These are phyloP conservation scores for Phialophora chinensis DNA, from an alignment of 2,329 filamentous ascomycete genomes.

Conservation along the genomic window DNA sequence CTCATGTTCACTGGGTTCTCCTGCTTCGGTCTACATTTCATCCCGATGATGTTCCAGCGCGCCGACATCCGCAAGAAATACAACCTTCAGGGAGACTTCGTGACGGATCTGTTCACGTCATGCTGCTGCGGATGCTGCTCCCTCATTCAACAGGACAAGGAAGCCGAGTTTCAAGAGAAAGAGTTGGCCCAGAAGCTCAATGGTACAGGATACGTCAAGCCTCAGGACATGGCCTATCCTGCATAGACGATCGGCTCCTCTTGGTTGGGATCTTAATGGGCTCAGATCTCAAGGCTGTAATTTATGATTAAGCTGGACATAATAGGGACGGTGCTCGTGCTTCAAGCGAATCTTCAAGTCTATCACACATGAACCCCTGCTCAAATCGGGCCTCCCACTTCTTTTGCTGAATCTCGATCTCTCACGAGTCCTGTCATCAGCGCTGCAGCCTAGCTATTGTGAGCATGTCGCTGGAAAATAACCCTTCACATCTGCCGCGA, in stretches of 20 bases:
- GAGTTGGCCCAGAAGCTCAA: slow-evolving; percentile 30
- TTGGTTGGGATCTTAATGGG: background rate
- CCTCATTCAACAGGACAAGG: slow-evolving; percentile 64
- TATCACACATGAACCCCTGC: background rate
- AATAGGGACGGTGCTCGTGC: background rate
- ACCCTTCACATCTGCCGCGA: background rate
- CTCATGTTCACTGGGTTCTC: slow-evolving; percentile 44
- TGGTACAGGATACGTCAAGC: slow-evolving; percentile 27
- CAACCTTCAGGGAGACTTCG: slow-evolving; percentile 57
- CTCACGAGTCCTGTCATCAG: background rate
- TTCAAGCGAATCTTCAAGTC: background rate
- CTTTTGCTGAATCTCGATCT: background rate
- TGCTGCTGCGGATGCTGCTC: slow-evolving; percentile 64
- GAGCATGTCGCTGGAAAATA: background rate
- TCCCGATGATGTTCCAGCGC: slow-evolving; percentile 60
- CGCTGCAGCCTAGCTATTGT: background rate
- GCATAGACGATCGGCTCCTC: background rate
- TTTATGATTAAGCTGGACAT: background rate
- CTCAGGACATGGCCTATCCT: slow-evolving; percentile 29
- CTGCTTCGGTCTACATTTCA: slow-evolving; percentile 45
- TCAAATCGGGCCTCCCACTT: background rate
- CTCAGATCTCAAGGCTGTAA: background rate
- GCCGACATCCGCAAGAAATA: slow-evolving; percentile 61
- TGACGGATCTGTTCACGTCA: slow-evolving; percentile 57
- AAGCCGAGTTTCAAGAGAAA: slow-evolving; percentile 44